Base-by-base conservation (phyloP, 257 asterid genomes). In the Primulina tabacum region DNA sequence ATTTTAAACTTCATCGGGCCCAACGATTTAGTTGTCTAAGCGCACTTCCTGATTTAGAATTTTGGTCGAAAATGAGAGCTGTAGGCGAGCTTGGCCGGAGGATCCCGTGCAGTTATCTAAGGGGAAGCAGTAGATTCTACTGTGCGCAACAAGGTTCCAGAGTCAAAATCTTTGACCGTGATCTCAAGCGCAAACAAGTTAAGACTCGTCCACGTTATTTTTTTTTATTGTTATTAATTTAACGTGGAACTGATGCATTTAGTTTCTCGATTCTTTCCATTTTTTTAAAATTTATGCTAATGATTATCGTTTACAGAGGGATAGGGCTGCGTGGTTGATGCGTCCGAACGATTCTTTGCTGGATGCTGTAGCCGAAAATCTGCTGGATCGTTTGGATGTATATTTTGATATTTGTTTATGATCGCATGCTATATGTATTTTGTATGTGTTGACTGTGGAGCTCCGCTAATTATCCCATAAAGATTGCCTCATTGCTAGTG, bases 321-420 rank as follows among this genome's bases (percentile, higher is more conserved):
- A 93, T 82, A 80, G 99, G 83, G 99, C 96, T 12, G 97, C 96
- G 62, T 93, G 97, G 99, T 77, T 90, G 83, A 81, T 84, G 97
- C 75, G 84, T 64, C 82, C 85, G 2, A 77, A 83, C 75, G 92
- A 93, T 82, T 75, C 96, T 40, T 78, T 93, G 71, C 75, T 84
- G 75, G 97, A 89, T 80, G 75, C 91, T 3, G 99, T 93, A 17
- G 96, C 96, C 16, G 97, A 90, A 60, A 90, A 93, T 80, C 73
- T 93, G 65, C 83, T 90, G 55, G 97, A 93, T 86, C 88, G 97
- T 35, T 77, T 93, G 84, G 95, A 90, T 95, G 99, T 89, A 35
- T 8, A 10, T 65, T 28, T 55, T 8, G 18, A 5, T 17, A 3
- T 50, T 18, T 8, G 4, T 8, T 65, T 6, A 7, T 4, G 30